Evolutionary conservation across 73 alveolate species (phyloP).

Genomic region (Paramecium primaurelia): DNA sequence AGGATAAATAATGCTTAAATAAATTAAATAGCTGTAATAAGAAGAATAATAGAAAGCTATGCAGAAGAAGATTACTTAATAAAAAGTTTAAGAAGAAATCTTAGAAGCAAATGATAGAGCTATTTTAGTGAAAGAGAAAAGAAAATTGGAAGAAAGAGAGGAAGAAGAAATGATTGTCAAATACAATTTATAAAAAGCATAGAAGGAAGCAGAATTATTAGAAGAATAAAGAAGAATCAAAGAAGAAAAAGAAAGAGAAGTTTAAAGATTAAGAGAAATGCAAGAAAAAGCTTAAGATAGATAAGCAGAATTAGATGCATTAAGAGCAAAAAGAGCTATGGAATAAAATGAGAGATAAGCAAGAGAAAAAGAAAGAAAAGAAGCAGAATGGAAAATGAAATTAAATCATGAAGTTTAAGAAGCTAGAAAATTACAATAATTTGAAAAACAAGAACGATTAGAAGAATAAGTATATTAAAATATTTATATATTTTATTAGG

Average conservation of each 20-base stretch:
- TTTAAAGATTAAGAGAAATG: slow-evolving; percentile 84
- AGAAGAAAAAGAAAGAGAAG: slow-evolving; percentile 88
- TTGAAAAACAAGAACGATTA: slow-evolving; percentile 68
- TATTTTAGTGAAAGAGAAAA: slow-evolving; percentile 73
- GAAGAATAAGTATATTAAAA: slow-evolving; percentile 45
- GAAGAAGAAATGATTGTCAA: slow-evolving; percentile 79
- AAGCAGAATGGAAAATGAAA: slow-evolving; percentile 71
- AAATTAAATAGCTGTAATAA: slow-evolving; percentile 68
- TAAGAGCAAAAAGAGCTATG: slow-evolving; percentile 90
- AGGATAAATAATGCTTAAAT: slow-evolving; percentile 72
- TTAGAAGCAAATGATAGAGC: slow-evolving; percentile 77
- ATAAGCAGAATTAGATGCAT: slow-evolving; percentile 87
- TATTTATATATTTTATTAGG: slow-evolving; percentile 30
- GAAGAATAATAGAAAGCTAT: slow-evolving; percentile 74
- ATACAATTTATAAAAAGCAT: slow-evolving; percentile 77
- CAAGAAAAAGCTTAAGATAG: slow-evolving; percentile 88
- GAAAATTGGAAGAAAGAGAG: slow-evolving; percentile 76
- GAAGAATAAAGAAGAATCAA: slow-evolving; percentile 78
- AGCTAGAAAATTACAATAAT: slow-evolving; percentile 67
- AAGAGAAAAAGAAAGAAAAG: slow-evolving; percentile 84
- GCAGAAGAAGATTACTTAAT: slow-evolving; percentile 67
- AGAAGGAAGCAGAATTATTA: slow-evolving; percentile 80
- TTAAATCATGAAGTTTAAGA: slow-evolving; percentile 76
- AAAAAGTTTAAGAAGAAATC: slow-evolving; percentile 74
- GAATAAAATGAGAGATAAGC: slow-evolving; percentile 88